Percentiles rank a stretch among this genome's conserved stretches.
Evolutionary conservation across 805 yeast species (phyloP).

Genomic region (Candida stauntonica): DNA sequence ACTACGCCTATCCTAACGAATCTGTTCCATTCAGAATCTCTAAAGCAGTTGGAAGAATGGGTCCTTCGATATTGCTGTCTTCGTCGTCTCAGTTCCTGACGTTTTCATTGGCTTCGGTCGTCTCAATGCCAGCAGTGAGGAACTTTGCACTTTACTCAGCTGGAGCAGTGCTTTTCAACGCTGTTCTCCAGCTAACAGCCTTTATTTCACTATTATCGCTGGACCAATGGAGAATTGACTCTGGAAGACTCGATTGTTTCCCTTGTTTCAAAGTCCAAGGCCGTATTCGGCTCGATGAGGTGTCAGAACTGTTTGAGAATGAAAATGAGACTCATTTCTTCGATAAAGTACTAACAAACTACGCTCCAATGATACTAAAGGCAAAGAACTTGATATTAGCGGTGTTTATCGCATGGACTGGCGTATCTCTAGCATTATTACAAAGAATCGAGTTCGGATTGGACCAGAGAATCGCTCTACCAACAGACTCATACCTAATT

Average conservation of each 20-base stretch:
- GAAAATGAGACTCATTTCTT: conserved; percentile 31
- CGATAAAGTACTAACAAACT: conserved; percentile 38
- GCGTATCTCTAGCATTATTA: conserved; percentile 61
- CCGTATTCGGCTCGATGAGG: conserved; percentile 20
- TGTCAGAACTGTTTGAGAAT: conserved; percentile 25
- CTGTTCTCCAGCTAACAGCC: conserved; percentile 73
- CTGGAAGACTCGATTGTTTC: conserved; percentile 53
- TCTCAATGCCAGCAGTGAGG: conserved; percentile 93
- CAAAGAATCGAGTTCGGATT: conserved; percentile 75
- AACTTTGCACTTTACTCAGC: conserved; percentile 92
- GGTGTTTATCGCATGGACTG: conserved; percentile 57
- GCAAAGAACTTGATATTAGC: conserved; percentile 45
- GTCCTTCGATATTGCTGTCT: conserved; percentile 82
- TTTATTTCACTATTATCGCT: conserved; percentile 69
- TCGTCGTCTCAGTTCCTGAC: conserved; percentile 76
- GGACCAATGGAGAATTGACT: conserved; percentile 60
- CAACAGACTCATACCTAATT: conserved; percentile 75
- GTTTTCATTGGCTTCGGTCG: conserved; percentile 72
- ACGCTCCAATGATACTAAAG: conserved; percentile 53
- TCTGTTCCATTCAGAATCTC: conserved; percentile 56
- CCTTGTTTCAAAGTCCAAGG: conserved; percentile 44
- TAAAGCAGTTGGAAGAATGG: conserved; percentile 64
- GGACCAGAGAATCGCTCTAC: conserved; percentile 87
- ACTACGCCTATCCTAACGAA: conserved; percentile 41
- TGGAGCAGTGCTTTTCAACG: conserved; percentile 75